Conservation (phyloP, 768 basidiomycete species). For the Pholiota conissans region DNA sequence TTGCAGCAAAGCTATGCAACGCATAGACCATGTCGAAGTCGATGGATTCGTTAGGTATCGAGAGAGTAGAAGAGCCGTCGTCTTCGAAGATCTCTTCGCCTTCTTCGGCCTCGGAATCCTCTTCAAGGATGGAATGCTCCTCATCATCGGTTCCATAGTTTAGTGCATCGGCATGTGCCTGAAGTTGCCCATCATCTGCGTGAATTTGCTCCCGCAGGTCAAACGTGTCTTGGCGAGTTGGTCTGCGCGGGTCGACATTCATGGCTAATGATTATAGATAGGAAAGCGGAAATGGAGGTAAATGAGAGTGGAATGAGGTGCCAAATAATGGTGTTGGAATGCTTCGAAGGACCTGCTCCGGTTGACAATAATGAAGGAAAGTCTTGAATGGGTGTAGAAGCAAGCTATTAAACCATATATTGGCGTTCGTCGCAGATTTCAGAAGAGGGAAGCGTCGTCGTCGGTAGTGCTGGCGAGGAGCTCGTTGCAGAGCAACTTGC, state of each 20-base stretch:
- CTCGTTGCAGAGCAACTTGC: no score
- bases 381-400: background rate
- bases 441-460: no score
- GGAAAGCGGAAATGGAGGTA: constrained; percentile 11
- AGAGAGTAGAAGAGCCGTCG: constrained; percentile 79
- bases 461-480: no score
- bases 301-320: constrained; percentile 13
- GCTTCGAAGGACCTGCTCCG: constrained; percentile 16
- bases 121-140: constrained; percentile 84
- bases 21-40: constrained; percentile 93
- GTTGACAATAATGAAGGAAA: constrained; percentile 5
- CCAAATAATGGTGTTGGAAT: background rate
- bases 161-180: constrained; percentile 46
- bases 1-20: constrained; percentile 96
- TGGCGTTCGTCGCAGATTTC: background rate
- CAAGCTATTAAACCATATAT: background rate
- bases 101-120: constrained; percentile 78
- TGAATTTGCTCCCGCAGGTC: constrained; percentile 71
- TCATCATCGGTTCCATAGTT: constrained; percentile 56
- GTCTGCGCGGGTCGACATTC: constrained; percentile 27
- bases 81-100: constrained; percentile 76
- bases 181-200: constrained; percentile 41
- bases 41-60: constrained; percentile 88
- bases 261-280: constrained; percentile 13
- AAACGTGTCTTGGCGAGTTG: constrained; percentile 57